Percentiles rank a stretch among this genome's conserved stretches.
phyloP scores from a whole-genome alignment of 2,329 filamentous ascomycete species.

The Colletotrichum filicis region DNA sequence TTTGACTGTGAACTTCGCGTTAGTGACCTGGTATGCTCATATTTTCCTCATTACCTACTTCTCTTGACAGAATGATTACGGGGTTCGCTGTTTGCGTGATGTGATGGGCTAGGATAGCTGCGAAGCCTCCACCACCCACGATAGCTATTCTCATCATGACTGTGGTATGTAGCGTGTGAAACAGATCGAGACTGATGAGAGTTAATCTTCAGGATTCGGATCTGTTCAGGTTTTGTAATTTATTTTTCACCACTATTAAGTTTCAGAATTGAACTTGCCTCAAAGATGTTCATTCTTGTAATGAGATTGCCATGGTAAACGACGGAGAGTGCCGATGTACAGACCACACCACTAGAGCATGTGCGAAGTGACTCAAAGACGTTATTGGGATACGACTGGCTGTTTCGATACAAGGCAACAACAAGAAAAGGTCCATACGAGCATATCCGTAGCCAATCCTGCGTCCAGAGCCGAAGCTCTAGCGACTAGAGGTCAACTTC shows the following conservation, averaged over 20 bases:
- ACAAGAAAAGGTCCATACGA: background rate
- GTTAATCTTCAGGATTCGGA: background rate
- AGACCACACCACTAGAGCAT: slow-evolving; percentile 11
- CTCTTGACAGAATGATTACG: slow-evolving; percentile 76
- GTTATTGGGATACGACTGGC: slow-evolving; percentile 4
- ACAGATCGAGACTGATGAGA: background rate
- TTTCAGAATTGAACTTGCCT: background rate
- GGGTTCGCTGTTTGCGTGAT: slow-evolving; percentile 74
- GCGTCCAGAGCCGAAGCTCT: background rate
- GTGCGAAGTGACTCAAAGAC: slow-evolving; percentile 15
- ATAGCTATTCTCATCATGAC: slow-evolving; percentile 62
- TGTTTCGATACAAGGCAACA: slow-evolving; percentile 9
- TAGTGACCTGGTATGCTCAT: background rate
- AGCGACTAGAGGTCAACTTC: background rate
- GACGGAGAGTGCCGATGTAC: background rate
- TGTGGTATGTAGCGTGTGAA: background rate
- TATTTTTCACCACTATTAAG: background rate
- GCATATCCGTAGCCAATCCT: slow-evolving; percentile 1
- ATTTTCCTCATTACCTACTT: slow-evolving; percentile 53
- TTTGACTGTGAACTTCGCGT: slow-evolving; percentile 54
- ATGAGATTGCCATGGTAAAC: background rate
- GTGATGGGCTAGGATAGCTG: slow-evolving; percentile 59
- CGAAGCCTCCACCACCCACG: slow-evolving; percentile 58
- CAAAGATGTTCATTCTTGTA: background rate
- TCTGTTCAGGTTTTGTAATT: background rate